Conservation (phyloP, 371 early-diverging fungal species). For the Rhizomucor pusillus region DNA sequence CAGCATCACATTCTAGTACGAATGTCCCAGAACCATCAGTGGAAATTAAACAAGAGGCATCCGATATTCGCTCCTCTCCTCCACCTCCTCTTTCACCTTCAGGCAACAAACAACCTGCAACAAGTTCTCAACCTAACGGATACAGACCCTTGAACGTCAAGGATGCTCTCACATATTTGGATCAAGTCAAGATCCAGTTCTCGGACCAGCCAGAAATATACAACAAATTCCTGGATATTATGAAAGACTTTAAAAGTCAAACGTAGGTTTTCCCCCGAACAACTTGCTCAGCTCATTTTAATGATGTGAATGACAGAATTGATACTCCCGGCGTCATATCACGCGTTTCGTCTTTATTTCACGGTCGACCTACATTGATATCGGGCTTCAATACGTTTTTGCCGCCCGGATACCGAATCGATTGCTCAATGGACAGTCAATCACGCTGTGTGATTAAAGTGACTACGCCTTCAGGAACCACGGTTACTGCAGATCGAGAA, state of each 20-base stretch:
- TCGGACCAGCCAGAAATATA: slow-evolving; percentile 93
- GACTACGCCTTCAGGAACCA: slow-evolving; percentile 83
- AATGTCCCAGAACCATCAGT: too few relatives aligned
- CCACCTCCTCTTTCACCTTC: too few relatives aligned
- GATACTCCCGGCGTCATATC: slow-evolving; percentile 99
- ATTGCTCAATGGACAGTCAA: slow-evolving; percentile 72
- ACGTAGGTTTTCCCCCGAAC: slow-evolving; percentile 51
- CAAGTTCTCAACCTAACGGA: slow-evolving; percentile 6
- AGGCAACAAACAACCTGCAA: too few relatives aligned
- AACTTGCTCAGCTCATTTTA: neutral
- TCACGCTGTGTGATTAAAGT: slow-evolving; percentile 78
- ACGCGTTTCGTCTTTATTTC: slow-evolving; percentile 93
- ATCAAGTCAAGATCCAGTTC: slow-evolving; percentile 96
- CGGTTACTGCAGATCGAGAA: slow-evolving; percentile 50
- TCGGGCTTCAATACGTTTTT: slow-evolving; percentile 99
- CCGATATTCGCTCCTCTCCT: too few relatives aligned
- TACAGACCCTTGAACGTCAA: slow-evolving; percentile 59
- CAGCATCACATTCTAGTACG: too few relatives aligned
- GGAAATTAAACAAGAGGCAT: too few relatives aligned
- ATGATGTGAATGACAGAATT: slow-evolving; percentile 52
- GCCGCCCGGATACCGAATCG: slow-evolving; percentile 96
- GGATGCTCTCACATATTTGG: slow-evolving; percentile 98
- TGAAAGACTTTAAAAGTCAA: slow-evolving; percentile 99
- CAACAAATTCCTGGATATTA: slow-evolving; percentile 97
- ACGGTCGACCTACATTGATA: slow-evolving; percentile 90